Evolutionary conservation across 768 basidiomycete species (phyloP), one percentile per base, ranked within the genome.

Genomic region (Rhodotorula toruloides): DNA sequence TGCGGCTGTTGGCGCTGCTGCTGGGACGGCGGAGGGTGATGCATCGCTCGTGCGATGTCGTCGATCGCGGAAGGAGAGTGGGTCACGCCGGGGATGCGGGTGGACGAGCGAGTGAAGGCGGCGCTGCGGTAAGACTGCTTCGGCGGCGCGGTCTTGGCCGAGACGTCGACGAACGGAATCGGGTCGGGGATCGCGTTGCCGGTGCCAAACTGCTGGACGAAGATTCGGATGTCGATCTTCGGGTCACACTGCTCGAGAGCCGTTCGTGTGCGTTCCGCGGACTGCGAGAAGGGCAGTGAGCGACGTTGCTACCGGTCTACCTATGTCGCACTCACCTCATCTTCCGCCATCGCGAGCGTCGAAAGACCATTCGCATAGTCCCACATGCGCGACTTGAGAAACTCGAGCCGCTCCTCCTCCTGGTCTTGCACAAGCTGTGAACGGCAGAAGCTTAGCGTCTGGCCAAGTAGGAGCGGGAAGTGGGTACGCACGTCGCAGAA

Each of bases 361-460:
- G 93, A 96, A n/a, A 96, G 87, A 1, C 88, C 87, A 77, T 99
- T 99, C 0, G 96, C 92, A 76, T 90, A 97, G 12, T 85, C 84
- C 94, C 96, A 99, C 78, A 96, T 82, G 72, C 89, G 90, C 76
- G 93, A 90, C 79, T 94, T 97, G 81, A 88, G 86, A 76, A 94
- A 90, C 66, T 92, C 90, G 75, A 93, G 79, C n/a, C 96, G 84
- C 64, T 92, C 87, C 73, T 97, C 92, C 74, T 99, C 96, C 55
- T 96, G 79, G 79, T 99, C 96, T 78, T 99, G 96, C 68, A 90
- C 90, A 49, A 84, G 84, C 53, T 54, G n/a, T n/a, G n/a, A n/a
- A n/a, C n/a, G n/a, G n/a, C n/a, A n/a, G n/a, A n/a, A n/a, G n/a
- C n/a, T n/a, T n/a, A n/a, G n/a, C n/a, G n/a, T n/a, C n/a, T n/a